Evolutionary conservation across 352 stramenopile genomes (phyloP).

Genomic region (Aphanomyces stellatus): DNA sequence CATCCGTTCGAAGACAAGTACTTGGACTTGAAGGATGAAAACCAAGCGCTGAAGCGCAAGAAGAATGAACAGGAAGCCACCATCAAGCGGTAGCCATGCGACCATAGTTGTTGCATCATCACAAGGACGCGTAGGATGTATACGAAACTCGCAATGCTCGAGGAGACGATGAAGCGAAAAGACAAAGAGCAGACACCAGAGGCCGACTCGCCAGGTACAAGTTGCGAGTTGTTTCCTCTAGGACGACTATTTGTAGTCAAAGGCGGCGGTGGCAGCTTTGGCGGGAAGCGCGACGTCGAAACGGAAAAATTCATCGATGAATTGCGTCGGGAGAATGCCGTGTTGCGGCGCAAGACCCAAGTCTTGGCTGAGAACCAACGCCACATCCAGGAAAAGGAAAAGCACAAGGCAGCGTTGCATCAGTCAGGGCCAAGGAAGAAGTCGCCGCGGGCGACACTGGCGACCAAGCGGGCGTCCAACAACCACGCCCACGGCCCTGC

Average conservation of each 20-base stretch:
- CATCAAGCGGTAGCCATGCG: constrained; percentile 62
- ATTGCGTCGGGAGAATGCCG: constrained; percentile 62
- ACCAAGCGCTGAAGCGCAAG: constrained; percentile 81
- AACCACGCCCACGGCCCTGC: too few species aligned
- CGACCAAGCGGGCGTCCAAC: neutral
- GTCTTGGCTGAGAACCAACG: constrained; percentile 59
- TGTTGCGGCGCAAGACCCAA: constrained; percentile 71
- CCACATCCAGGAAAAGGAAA: constrained; percentile 22
- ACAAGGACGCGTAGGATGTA: constrained; percentile 49
- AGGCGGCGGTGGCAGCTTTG: neutral
- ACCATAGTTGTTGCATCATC: neutral
- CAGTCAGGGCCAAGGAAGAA: neutral
- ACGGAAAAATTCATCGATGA: constrained; percentile 74
- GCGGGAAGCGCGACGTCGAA: constrained; percentile 49
- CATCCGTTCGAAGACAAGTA: constrained; percentile 72
- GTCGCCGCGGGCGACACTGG: neutral
- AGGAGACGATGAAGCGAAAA: constrained; percentile 78
- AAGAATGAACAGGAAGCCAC: constrained; percentile 88
- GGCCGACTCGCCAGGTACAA: constrained; percentile 26
- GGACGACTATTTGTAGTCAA: neutral
- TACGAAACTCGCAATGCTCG: constrained; percentile 84
- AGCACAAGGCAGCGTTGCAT: neutral
- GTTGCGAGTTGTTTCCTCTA: neutral
- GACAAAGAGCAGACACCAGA: constrained; percentile 32
- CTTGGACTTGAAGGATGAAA: constrained; percentile 73